Conservation (phyloP, 768 basidiomycete genomes). For the Strobilomyces dryophilus region DNA sequence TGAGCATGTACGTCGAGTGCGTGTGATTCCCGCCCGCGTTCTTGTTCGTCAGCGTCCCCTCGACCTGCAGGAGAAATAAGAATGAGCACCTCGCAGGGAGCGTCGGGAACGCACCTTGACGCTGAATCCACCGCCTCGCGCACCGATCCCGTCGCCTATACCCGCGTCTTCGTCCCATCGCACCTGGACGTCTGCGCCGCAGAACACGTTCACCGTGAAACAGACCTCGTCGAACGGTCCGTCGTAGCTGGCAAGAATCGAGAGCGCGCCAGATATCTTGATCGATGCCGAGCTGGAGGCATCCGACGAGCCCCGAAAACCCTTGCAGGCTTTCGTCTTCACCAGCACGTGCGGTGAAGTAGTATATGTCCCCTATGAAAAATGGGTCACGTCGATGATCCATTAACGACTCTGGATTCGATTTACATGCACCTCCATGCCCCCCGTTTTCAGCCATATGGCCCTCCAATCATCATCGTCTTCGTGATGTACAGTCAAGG, state of each 20-base stretch:
- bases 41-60: constrained; percentile 58
- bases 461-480: constrained; percentile 38
- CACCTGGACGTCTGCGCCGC: constrained; percentile 29
- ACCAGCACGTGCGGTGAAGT: constrained; percentile 44
- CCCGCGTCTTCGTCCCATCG: constrained; percentile 45
- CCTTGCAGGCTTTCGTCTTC: constrained; percentile 11
- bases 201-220: constrained; percentile 64
- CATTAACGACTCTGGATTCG: background rate
- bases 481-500: constrained; percentile 41
- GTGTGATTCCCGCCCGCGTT: constrained; percentile 84
- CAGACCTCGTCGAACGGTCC: constrained; percentile 56
- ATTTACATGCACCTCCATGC: constrained; percentile 38
- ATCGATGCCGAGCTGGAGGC: constrained; percentile 9
- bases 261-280: constrained; percentile 38
- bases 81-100: background rate
- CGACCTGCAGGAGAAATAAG: constrained; percentile 39
- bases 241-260: constrained; percentile 66
- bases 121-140: constrained; percentile 6
- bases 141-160: background rate
- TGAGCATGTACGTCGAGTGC: constrained; percentile 78
- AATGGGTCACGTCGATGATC: background rate
- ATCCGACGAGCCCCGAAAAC: constrained; percentile 22
- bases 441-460: constrained; percentile 23
- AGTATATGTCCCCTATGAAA: constrained; percentile 38
- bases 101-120: constrained; percentile 8